A percentile compares a stretch with the other conserved stretches of the same genome.
These are phyloP conservation scores for Chaetomiaceae sp. DNA, from an alignment of 2,329 filamentous ascomycete species.

Conservation along the genomic window DNA sequence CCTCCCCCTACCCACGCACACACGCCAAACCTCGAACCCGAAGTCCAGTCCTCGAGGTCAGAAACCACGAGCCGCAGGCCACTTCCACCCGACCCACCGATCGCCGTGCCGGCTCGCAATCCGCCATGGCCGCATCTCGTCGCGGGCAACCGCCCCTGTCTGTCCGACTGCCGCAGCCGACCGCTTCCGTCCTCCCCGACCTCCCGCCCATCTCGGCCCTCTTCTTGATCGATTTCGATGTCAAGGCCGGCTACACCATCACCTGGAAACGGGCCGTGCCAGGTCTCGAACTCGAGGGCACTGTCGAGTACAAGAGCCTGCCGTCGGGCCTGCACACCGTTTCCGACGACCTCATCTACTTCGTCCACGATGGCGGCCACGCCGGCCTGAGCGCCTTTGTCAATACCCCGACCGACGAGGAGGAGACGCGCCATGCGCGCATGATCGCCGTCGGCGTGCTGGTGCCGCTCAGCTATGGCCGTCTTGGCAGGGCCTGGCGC, in stretches of 20 bases:
- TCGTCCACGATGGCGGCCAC: constrained; percentile 73
- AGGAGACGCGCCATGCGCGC: constrained; percentile 74
- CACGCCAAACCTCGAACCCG: not conserved
- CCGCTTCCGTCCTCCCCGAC: constrained; percentile 38
- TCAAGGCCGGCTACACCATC: constrained; percentile 87
- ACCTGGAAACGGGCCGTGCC: constrained; percentile 74
- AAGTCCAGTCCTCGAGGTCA: not conserved
- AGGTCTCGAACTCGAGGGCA: constrained; percentile 71
- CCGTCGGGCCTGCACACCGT: constrained; percentile 91
- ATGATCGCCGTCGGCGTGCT: constrained; percentile 91
- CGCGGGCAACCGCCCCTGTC: constrained; percentile 38
- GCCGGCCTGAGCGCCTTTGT: constrained; percentile 90
- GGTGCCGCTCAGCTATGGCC: constrained; percentile 78
- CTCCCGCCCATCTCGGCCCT: constrained; percentile 66
- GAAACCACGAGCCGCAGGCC: too few species aligned
- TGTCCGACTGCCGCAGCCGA: constrained; percentile 33
- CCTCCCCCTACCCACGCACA: too few species aligned
- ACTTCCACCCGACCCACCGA: not conserved
- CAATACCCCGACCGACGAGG: constrained; percentile 73
- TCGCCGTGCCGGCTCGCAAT: not conserved
- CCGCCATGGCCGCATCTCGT: constrained; percentile 38
- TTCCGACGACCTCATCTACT: constrained; percentile 85
- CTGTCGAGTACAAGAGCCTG: constrained; percentile 93
- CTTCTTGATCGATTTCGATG: constrained; percentile 87
- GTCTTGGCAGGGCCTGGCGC: constrained; percentile 82